phyloP scores from a whole-genome alignment of 2,329 filamentous ascomycete species.

The Aspergillus neoniger region DNA sequence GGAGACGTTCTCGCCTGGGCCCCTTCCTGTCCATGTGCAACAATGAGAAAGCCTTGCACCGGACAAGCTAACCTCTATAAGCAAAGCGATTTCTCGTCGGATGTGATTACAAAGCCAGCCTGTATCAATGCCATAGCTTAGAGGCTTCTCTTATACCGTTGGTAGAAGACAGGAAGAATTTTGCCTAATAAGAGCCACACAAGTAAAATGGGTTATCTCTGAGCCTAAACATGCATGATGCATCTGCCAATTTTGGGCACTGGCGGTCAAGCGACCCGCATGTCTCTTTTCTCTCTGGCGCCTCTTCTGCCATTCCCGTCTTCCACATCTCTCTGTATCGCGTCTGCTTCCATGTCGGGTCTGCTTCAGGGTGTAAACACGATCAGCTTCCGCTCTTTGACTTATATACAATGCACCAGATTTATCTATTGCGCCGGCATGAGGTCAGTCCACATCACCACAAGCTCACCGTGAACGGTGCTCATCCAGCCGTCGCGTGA shows the following conservation, averaged over 20 bases:
- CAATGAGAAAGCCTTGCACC: not conserved
- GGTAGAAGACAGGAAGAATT: not conserved
- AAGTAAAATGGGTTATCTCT: not conserved
- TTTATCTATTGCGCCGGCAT: not conserved
- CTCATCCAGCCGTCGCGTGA: not conserved
- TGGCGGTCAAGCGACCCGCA: constrained; percentile 4
- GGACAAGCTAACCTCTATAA: not conserved
- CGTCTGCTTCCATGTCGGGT: not conserved
- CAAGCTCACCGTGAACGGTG: not conserved
- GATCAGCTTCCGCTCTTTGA: no score
- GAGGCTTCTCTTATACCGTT: not conserved
- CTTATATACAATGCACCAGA: not conserved
- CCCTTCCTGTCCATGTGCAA: not conserved
- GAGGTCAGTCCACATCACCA: not conserved
- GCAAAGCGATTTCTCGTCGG: not conserved
- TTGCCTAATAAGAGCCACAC: not conserved
- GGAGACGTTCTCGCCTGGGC: not conserved
- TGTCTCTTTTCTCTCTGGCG: not conserved
- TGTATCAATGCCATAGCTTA: not conserved
- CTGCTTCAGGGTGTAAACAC: not conserved
- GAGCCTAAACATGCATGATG: not conserved
- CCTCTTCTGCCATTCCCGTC: not conserved
- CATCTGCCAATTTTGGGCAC: constrained; percentile 4
- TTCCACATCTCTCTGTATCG: not conserved
- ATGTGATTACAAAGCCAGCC: not conserved